These are phyloP conservation scores for Shiraia sp. DNA, from an alignment of 2,329 filamentous ascomycete genomes.

Conservation along the genomic window DNA sequence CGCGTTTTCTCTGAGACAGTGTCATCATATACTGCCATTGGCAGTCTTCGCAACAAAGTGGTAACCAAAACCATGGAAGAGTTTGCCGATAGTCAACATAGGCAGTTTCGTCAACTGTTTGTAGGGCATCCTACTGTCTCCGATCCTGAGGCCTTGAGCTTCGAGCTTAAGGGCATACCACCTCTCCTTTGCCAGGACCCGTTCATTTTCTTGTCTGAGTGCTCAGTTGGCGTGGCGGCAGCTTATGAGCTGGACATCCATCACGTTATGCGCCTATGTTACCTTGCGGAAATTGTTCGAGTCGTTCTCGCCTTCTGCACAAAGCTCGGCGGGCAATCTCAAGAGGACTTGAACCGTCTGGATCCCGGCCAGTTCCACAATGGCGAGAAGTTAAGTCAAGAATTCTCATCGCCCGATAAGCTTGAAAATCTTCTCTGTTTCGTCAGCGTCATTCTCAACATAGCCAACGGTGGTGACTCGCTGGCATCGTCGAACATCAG, in stretches of 20 bases:
- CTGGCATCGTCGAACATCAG: conserved; percentile 28
- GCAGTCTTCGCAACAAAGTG: conserved; percentile 65
- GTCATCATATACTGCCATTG: conserved; percentile 79
- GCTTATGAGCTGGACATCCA: conserved; percentile 73
- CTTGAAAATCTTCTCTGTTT: conserved; percentile 37
- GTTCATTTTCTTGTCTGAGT: conserved; percentile 82
- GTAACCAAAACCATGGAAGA: conserved; percentile 68
- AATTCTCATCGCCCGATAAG: conserved; percentile 28
- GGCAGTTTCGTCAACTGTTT: conserved; percentile 78
- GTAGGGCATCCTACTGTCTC: conserved; percentile 55
- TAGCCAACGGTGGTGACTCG: conserved; percentile 27
- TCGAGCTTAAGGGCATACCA: conserved; percentile 49
- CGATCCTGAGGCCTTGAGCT: conserved; percentile 37
- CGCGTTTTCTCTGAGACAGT: conserved; percentile 88
- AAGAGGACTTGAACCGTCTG: conserved; percentile 4
- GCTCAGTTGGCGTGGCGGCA: conserved; percentile 70
- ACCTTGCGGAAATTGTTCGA: conserved; percentile 88
- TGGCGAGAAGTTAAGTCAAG: conserved; percentile 25
- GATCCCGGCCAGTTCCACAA: conserved; percentile 31
- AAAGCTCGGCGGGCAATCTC: conserved; percentile 10
- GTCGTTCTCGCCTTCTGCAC: conserved; percentile 62
- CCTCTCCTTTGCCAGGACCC: conserved; percentile 71
- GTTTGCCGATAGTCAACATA: conserved; percentile 68
- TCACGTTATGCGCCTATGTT: conserved; percentile 82
- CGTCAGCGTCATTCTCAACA: conserved; percentile 36